A percentile compares a stretch with the other conserved stretches of the same genome.
Conservation (phyloP, 164 flowering plant genomes). For the Magnolia kwangsiensis region DNA sequence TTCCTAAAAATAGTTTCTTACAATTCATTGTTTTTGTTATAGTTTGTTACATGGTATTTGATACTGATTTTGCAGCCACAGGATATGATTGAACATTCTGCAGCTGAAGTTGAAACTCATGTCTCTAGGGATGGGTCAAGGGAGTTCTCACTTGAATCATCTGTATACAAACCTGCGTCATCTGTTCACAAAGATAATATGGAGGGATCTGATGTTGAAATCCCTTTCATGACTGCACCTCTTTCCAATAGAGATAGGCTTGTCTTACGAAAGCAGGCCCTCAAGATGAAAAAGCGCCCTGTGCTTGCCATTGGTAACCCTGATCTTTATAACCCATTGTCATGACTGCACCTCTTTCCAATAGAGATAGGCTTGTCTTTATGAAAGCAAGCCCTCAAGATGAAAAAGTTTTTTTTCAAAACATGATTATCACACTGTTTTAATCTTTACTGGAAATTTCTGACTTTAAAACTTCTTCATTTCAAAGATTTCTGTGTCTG, state of each 20-base stretch:
- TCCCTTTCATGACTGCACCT: slow-evolving; percentile 22
- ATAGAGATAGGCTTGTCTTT: too few species aligned
- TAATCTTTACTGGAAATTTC: neutral
- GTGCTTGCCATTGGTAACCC: slow-evolving; percentile 80
- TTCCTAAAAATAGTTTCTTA: neutral
- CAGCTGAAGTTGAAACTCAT: slow-evolving; percentile 11
- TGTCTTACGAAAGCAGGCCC: slow-evolving; percentile 77
- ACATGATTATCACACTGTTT: neutral
- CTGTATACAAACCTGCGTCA: slow-evolving; percentile 2
- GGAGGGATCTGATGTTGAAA: slow-evolving; percentile 5
- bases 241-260: slow-evolving; percentile 92
- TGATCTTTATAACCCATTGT: neutral
- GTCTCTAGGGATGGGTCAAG: slow-evolving; percentile 13
- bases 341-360: too few species aligned
- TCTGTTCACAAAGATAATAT: slow-evolving; percentile 13
- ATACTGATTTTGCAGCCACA: slow-evolving; percentile 21
- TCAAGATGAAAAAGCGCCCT: slow-evolving; percentile 70
- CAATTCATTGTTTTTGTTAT: too few species aligned
- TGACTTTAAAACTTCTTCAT: neutral
- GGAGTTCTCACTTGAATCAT: slow-evolving; percentile 17
- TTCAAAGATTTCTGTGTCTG: neutral
- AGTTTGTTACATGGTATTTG: neutral
- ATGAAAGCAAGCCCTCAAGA: too few species aligned
- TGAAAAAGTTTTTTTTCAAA: neutral
- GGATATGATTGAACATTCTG: slow-evolving; percentile 9